phyloP scores from a whole-genome alignment of 805 yeast genomes.

The Martiniozyma abietophila region DNA sequence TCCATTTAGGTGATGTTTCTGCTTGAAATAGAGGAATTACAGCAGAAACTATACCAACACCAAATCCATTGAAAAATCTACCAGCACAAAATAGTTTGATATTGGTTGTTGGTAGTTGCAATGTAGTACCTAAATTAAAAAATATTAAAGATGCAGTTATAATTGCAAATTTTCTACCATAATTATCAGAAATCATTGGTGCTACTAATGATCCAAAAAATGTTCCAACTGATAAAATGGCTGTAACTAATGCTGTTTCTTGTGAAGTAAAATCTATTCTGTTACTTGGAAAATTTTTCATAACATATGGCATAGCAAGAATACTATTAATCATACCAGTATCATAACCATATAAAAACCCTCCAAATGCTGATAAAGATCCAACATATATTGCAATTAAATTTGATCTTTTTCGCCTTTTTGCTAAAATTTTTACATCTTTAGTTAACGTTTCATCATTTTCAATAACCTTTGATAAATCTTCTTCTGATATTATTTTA shows the following conservation, averaged over 20 bases:
- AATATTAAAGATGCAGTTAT: constrained; percentile 51
- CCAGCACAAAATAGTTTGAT: constrained; percentile 58
- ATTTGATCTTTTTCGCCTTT: constrained; percentile 12
- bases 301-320: constrained; percentile 65
- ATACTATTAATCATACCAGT: constrained; percentile 80
- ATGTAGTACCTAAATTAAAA: constrained; percentile 60
- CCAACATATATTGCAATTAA: constrained; percentile 68
- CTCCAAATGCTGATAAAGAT: constrained; percentile 81
- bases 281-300: constrained; percentile 42
- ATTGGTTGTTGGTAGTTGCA: constrained; percentile 51
- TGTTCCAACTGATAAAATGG: constrained; percentile 76
- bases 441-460: no score
- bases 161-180: constrained; percentile 64
- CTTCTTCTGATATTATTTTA: no score
- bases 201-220: constrained; percentile 56
- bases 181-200: constrained; percentile 56
- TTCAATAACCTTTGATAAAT: no score
- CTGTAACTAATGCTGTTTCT: constrained; percentile 65
- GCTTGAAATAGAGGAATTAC: constrained; percentile 79
- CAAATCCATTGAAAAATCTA: constrained; percentile 60
- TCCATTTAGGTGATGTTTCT: constrained; percentile 71
- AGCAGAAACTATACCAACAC: constrained; percentile 73
- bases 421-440: no score
- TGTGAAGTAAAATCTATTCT: constrained; percentile 40
- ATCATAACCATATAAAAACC: constrained; percentile 82